Conservation (phyloP, 2,329 filamentous ascomycete genomes). For the Aureobasidium sp. region DNA sequence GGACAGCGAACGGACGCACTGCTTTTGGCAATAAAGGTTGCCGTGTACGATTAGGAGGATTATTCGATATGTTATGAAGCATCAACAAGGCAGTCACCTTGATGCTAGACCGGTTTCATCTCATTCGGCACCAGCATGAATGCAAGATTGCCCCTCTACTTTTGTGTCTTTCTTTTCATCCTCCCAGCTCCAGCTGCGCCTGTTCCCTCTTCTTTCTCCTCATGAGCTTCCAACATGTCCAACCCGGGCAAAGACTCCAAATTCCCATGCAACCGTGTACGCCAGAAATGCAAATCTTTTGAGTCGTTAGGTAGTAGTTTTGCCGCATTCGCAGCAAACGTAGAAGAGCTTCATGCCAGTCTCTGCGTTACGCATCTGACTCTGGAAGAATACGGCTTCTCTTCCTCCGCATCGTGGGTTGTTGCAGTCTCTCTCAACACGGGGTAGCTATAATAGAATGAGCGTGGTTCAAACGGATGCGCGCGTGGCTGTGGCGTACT, state of each 20-base stretch:
- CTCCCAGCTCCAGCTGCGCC: not conserved
- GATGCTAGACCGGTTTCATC: not conserved
- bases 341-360: constrained; percentile 73
- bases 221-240: not conserved
- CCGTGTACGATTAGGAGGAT: constrained; percentile 3
- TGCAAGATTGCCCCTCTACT: not conserved
- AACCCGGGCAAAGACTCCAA: not conserved
- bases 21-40: not conserved
- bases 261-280: not conserved
- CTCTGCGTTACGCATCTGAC: constrained; percentile 90
- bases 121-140: not conserved
- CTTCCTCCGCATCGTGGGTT: constrained; percentile 60
- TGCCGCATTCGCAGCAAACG: constrained; percentile 75
- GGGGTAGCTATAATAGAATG: constrained; percentile 60
- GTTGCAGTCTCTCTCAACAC: constrained; percentile 78
- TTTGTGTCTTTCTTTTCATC: not conserved
- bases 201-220: not conserved
- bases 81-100: not conserved
- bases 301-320: constrained; percentile 2
- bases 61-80: not conserved
- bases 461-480: constrained; percentile 28
- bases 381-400: constrained; percentile 98
- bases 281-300: not conserved
- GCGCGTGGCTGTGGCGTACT: constrained; percentile 51
- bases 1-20: not conserved